phyloP scores from a whole-genome alignment of 2,329 filamentous ascomycete species.

The Ceratocystis variospora region DNA sequence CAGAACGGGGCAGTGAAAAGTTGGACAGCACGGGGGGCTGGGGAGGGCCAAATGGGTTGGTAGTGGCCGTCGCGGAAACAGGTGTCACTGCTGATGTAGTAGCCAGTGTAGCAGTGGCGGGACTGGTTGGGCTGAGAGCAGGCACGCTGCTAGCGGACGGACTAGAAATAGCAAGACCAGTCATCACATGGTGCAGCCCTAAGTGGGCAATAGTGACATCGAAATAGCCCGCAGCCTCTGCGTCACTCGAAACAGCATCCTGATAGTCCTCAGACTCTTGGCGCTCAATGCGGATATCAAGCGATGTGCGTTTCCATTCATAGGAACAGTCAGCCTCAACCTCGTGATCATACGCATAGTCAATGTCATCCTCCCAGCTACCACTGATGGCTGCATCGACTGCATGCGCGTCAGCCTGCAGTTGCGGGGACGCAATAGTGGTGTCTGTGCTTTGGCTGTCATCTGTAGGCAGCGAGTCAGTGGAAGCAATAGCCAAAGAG shows the following conservation, averaged over 20 bases:
- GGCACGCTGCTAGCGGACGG: conserved; percentile 33
- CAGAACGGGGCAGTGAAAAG: conserved; percentile 37
- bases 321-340: conserved; percentile 54
- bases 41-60: conserved; percentile 35
- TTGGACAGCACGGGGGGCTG: conserved; percentile 30
- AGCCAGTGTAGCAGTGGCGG: conserved; percentile 18
- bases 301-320: conserved; percentile 47
- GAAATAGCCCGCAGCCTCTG: background rate
- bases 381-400: background rate
- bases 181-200: conserved; percentile 18
- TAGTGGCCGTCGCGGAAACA: conserved; percentile 10
- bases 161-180: conserved; percentile 14
- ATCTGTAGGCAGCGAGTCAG: background rate
- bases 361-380: conserved; percentile 56
- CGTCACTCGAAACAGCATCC: background rate
- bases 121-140: conserved; percentile 37
- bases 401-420: background rate
- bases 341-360: conserved; percentile 57
- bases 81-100: conserved; percentile 22
- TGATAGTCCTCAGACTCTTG: conserved; percentile 17
- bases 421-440: background rate
- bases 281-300: conserved; percentile 29
- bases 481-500: background rate
- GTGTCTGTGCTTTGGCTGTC: background rate
- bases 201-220: conserved; percentile 25